Conservation (phyloP, 148 eudicot genomes). For the Suaeda aralocaspica region DNA sequence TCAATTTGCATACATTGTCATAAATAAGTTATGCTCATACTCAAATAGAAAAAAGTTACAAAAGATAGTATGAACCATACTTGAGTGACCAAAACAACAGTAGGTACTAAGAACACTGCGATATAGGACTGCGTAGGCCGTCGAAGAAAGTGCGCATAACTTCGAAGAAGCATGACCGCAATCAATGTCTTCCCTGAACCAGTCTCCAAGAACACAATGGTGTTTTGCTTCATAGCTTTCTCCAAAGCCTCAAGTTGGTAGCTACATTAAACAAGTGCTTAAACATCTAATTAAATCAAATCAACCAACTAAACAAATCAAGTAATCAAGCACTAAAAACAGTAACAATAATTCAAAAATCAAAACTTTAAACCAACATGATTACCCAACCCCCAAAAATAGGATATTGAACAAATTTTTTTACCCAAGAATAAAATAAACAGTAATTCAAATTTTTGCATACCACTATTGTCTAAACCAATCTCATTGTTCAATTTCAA, state of each 20-base stretch:
- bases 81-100: conserved; percentile 73
- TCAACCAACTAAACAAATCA: not conserved
- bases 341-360: no score
- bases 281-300: no score
- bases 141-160: conserved; percentile 53
- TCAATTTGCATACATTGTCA: not conserved
- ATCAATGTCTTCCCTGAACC: conserved; percentile 93
- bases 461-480: no score
- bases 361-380: no score
- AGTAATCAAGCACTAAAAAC: not conserved
- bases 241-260: conserved; percentile 89
- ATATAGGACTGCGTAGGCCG: conserved; percentile 52
- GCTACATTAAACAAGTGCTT: conserved; percentile 30
- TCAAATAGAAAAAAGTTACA: not conserved
- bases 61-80: conserved; percentile 36
- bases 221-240: conserved; percentile 70
- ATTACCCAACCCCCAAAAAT: no score
- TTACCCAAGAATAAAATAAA: no score
- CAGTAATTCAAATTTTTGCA: no score
- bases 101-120: conserved; percentile 93
- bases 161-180: conserved; percentile 81
- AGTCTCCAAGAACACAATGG: conserved; percentile 81
- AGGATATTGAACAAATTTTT: no score
- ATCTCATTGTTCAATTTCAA: no score
- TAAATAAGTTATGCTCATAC: not conserved